Percentiles rank a stretch among this genome's conserved stretches.
These are phyloP conservation scores for Pelargonium myrrhifolium DNA, from an alignment of 441 rosid species.

Conservation along the genomic window DNA sequence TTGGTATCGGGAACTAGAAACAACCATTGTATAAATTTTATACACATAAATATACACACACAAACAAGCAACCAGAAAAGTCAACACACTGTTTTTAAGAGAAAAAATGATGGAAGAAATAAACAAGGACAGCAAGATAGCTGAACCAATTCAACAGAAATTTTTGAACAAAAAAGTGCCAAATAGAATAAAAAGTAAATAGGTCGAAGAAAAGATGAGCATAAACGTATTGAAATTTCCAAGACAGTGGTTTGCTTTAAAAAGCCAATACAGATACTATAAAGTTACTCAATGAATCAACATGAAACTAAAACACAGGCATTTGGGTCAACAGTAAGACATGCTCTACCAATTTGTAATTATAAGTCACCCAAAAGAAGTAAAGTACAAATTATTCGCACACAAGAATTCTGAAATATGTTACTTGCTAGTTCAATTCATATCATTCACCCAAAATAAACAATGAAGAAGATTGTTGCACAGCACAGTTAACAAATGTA, in stretches of 20 bases:
- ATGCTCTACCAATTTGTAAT: background rate
- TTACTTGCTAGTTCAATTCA: background rate
- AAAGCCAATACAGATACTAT: background rate
- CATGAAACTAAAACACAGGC: background rate
- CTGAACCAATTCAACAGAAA: background rate
- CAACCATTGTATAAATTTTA: too few relatives aligned
- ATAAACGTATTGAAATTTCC: background rate
- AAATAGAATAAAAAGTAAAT: background rate
- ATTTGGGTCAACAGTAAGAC: background rate
- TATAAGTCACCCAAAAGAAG: background rate
- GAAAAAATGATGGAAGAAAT: background rate
- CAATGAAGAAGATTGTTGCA: background rate
- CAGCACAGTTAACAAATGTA: background rate
- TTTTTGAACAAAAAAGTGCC: background rate
- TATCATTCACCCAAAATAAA: background rate
- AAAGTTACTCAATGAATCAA: background rate
- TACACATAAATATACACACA: background rate
- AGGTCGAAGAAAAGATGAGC: background rate
- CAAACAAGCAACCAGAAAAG: background rate
- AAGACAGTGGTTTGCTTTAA: background rate
- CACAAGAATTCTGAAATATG: background rate
- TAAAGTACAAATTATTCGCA: background rate
- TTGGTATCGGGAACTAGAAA: too few relatives aligned
- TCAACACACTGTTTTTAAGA: background rate
- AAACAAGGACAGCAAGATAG: background rate